Evolutionary conservation across 2,329 filamentous ascomycete species (phyloP).

Genomic region (Trichoderma pleuroti): DNA sequence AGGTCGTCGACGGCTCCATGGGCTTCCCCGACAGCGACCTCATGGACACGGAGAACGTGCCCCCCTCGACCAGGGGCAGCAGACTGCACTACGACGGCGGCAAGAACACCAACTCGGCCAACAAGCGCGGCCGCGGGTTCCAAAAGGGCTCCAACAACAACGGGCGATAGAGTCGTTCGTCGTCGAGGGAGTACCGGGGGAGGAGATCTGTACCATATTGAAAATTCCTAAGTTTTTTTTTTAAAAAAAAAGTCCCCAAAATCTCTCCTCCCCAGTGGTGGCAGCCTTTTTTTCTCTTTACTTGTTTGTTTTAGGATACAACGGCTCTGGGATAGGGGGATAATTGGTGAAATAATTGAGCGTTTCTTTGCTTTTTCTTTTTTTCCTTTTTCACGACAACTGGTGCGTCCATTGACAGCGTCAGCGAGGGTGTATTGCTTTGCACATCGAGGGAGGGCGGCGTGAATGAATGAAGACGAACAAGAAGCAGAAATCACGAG

Average conservation of each 20-base stretch:
- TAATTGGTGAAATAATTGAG: background rate
- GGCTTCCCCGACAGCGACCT: constrained; percentile 51
- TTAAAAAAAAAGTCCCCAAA: background rate
- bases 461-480: background rate
- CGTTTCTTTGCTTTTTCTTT: background rate
- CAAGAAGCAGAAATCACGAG: background rate
- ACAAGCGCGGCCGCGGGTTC: constrained; percentile 28
- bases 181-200: background rate
- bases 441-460: background rate
- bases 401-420: background rate
- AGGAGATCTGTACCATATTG: background rate
- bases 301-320: background rate
- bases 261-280: background rate
- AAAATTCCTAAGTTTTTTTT: background rate
- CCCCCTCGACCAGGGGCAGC: constrained; percentile 28
- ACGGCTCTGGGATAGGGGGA: background rate
- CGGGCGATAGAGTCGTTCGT: constrained; percentile 20
- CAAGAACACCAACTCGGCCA: constrained; percentile 27
- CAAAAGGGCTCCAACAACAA: constrained; percentile 26
- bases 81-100: constrained; percentile 43
- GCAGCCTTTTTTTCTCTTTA: background rate
- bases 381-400: background rate
- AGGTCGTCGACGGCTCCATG: constrained; percentile 51
- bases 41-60: constrained; percentile 33
- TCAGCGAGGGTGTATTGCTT: background rate